Percentiles rank a stretch among this genome's conserved stretches.
Evolutionary conservation across 108 stramenopile genomes (phyloP).

Genomic region (Seminavis robusta): DNA sequence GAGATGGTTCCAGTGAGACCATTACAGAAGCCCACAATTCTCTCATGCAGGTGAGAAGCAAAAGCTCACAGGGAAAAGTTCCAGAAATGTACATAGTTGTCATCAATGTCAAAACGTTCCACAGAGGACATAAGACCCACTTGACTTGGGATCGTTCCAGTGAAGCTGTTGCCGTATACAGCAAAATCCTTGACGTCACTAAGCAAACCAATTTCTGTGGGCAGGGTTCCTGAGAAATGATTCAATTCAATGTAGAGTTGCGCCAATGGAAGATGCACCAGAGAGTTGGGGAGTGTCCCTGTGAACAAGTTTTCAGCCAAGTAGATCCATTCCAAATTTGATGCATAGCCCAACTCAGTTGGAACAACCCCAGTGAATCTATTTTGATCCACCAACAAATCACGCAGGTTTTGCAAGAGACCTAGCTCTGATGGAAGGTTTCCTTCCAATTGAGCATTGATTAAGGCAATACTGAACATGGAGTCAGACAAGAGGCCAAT

Average conservation of each 20-base stretch:
- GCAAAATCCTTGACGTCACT: conserved; percentile 22
- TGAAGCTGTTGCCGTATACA: conserved; percentile 7
- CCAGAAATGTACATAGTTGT: conserved; percentile 10
- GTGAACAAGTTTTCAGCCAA: too few relatives aligned
- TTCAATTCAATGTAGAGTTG: conserved; percentile 16
- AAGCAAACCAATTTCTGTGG: conserved; percentile 34
- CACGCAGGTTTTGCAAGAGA: too few relatives aligned
- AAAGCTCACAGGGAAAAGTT: conserved; percentile 30
- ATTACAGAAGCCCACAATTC: conserved; percentile 42
- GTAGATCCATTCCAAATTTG: too few relatives aligned
- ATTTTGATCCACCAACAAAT: too few relatives aligned
- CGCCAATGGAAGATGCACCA: too few relatives aligned
- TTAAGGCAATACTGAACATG: too few relatives aligned
- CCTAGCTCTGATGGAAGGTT: too few relatives aligned
- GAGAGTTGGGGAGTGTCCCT: too few relatives aligned
- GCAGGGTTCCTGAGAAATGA: conserved; percentile 32
- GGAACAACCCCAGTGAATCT: too few relatives aligned
- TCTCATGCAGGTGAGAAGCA: conserved; percentile 17
- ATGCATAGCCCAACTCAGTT: too few relatives aligned
- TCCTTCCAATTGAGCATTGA: too few relatives aligned
- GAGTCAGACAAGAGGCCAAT: too few relatives aligned
- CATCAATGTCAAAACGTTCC: conserved; percentile 5
- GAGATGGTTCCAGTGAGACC: conserved; percentile 27
- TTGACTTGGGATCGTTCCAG: conserved; percentile 15
- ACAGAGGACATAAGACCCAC: conserved; percentile 18